phyloP scores from a whole-genome alignment of 208 protist species.

The Endotrypanum monterogeii region DNA sequence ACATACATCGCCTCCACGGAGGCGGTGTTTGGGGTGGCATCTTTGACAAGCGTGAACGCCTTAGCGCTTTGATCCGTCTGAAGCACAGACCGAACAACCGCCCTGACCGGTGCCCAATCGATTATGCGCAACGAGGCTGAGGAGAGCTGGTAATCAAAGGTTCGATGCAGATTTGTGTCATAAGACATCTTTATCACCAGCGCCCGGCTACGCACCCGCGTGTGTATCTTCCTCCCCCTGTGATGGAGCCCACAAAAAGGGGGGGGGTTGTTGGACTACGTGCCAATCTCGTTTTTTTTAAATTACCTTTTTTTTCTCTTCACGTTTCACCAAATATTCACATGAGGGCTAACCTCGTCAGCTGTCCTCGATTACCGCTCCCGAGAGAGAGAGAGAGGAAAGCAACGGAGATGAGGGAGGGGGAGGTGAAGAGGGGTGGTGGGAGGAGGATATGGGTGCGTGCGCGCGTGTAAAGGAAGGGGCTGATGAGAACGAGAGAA shows the following conservation, averaged over 20 bases:
- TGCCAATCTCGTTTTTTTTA: neutral
- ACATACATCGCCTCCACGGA: constrained; percentile 7
- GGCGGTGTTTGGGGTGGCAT: constrained; percentile 11
- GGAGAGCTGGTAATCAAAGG: constrained; percentile 80
- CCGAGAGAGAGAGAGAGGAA: neutral
- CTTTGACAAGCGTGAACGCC: constrained; percentile 13
- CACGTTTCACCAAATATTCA: neutral
- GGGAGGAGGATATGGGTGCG: neutral
- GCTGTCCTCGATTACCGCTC: neutral
- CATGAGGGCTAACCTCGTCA: neutral
- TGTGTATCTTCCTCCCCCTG: no score
- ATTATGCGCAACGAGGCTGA: constrained; percentile 54
- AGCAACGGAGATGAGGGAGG: neutral
- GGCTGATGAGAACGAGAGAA: neutral
- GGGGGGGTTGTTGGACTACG: neutral
- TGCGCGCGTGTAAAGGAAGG: neutral
- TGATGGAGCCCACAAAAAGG: no score
- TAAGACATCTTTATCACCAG: constrained; percentile 33
- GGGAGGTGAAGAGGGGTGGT: neutral
- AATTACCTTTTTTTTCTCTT: constrained; percentile 15
- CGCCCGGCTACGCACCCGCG: neutral
- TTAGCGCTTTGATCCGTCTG: constrained; percentile 6
- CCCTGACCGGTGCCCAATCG: constrained; percentile 55
- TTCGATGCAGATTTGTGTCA: constrained; percentile 67
- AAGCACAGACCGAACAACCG: constrained; percentile 28